These are phyloP conservation scores for Parastagonospora nodorum DNA, from an alignment of 2,329 filamentous ascomycete species.

Conservation along the genomic window DNA sequence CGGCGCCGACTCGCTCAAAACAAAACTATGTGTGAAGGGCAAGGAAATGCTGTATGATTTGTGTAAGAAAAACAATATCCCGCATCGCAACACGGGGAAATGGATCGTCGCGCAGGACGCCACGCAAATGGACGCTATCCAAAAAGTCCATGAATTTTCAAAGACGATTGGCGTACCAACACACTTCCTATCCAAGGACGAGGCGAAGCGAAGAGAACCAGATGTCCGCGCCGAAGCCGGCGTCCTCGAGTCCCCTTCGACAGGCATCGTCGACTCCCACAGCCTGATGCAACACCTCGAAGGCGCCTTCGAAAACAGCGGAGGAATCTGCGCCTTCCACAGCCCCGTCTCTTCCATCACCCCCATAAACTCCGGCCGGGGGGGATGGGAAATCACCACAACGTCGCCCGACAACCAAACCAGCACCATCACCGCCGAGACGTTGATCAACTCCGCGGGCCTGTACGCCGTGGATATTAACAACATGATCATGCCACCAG, in stretches of 20 bases:
- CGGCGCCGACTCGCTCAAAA: conserved; percentile 76
- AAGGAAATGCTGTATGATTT: conserved; percentile 78
- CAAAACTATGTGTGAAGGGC: conserved; percentile 78
- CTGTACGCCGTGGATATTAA: conserved; percentile 75
- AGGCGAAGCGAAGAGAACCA: conserved; percentile 71
- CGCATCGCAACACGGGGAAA: conserved; percentile 78
- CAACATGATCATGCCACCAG: conserved; percentile 75
- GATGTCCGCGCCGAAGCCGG: conserved; percentile 73
- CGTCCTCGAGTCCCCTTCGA: conserved; percentile 81
- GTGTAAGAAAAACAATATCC: conserved; percentile 70
- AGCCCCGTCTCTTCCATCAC: conserved; percentile 68
- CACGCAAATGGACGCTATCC: conserved; percentile 67
- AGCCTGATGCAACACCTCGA: conserved; percentile 80
- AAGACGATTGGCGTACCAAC: conserved; percentile 68
- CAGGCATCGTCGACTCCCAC: conserved; percentile 90
- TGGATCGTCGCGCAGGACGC: conserved; percentile 91
- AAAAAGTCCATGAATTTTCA: conserved; percentile 61
- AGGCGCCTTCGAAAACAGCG: conserved; percentile 75
- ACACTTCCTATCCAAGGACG: conserved; percentile 67
- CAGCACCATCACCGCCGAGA: conserved; percentile 71
- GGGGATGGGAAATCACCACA: conserved; percentile 73
- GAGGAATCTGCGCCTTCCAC: conserved; percentile 74
- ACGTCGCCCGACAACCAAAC: conserved; percentile 47
- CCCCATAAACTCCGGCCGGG: conserved; percentile 57
- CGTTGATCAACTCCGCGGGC: conserved; percentile 84